Conservation (phyloP, 148 eudicot species). For the Cornus kousa region DNA sequence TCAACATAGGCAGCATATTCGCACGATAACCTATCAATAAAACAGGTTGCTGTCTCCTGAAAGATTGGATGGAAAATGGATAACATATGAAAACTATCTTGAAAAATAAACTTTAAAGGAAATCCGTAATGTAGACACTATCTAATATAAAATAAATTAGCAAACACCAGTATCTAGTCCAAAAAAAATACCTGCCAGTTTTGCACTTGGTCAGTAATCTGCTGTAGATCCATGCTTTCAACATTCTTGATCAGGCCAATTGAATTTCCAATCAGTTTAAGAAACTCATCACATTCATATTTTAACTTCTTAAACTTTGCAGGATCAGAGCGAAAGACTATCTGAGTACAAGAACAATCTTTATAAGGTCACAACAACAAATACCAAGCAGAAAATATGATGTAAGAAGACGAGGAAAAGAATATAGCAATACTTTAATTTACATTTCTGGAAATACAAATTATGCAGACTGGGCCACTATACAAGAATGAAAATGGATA, state of each 20-base stretch:
- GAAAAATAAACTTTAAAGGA: background rate
- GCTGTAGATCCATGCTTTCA: conserved; percentile 20
- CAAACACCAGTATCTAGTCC: background rate
- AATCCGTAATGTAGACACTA: background rate
- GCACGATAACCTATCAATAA: conserved; percentile 66
- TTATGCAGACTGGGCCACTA: background rate
- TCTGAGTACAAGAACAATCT: conserved; percentile 27
- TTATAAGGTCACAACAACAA: conserved; percentile 15
- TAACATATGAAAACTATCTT: background rate
- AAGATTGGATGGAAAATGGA: conserved; percentile 1
- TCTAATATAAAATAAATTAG: background rate
- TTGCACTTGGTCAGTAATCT: conserved; percentile 39
- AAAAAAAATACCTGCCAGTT: conserved; percentile 70
- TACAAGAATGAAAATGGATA: background rate
- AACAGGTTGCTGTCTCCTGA: conserved; percentile 69
- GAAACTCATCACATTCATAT: conserved; percentile 67
- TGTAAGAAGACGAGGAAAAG: background rate
- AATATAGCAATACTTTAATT: background rate
- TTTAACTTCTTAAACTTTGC: conserved; percentile 65
- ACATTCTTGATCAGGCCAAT: conserved; percentile 22
- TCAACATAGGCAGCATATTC: conserved; percentile 66
- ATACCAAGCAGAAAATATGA: background rate
- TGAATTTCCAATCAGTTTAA: conserved; percentile 23
- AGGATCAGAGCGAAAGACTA: conserved; percentile 73
- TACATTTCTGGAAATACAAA: background rate